Evolutionary conservation across 441 rosid genomes (phyloP).

Genomic region (Eutrema salsugineum): DNA sequence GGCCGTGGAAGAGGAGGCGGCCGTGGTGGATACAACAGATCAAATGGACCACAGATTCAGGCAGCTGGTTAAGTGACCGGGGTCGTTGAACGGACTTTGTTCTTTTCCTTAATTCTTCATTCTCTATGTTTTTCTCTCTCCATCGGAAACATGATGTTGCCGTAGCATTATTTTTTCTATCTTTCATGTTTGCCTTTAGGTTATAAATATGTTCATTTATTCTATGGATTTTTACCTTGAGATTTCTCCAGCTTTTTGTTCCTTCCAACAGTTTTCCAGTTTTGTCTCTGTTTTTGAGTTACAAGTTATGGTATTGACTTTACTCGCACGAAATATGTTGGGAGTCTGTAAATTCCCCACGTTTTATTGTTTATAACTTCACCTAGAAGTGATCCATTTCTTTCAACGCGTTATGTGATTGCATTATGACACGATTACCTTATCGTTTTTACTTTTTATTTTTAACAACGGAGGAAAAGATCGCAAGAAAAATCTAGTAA

Average conservation of each 20-base stretch:
- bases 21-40: conserved; percentile 67
- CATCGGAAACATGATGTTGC: conserved; percentile 12
- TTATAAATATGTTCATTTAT: conserved; percentile 24
- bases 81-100: conserved; percentile 13
- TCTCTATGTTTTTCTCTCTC: conserved; percentile 26
- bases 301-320: neutral
- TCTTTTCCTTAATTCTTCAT: conserved; percentile 22
- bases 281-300: neutral
- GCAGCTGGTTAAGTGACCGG: conserved; percentile 45
- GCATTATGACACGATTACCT: too few species aligned
- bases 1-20: conserved; percentile 84
- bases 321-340: neutral
- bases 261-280: neutral
- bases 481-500: too few species aligned
- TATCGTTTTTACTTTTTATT: too few species aligned
- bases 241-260: conserved; percentile 6
- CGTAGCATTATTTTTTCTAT: conserved; percentile 25
- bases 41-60: conserved; percentile 53
- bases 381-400: neutral
- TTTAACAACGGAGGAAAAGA: too few species aligned
- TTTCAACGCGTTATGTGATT: too few species aligned
- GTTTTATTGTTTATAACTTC: neutral
- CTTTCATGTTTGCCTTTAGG: conserved; percentile 14
- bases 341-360: neutral
- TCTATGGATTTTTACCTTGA: neutral